Evolutionary conservation across 768 basidiomycete genomes (phyloP).

Genomic region (Agrocybe chaxingu): DNA sequence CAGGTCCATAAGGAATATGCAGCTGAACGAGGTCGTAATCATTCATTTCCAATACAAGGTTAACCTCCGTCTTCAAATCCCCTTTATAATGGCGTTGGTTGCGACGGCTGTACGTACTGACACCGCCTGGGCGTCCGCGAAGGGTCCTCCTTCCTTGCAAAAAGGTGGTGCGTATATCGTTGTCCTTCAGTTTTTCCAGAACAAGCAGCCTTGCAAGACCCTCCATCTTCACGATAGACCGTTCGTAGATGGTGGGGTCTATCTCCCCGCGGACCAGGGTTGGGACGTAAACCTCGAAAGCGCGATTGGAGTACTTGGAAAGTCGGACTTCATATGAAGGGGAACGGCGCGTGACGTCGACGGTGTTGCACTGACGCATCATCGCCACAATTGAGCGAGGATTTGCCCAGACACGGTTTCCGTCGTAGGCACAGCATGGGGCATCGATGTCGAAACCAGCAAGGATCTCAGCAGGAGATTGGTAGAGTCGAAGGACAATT

Average conservation of each 20-base stretch:
- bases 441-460: constrained; percentile 69
- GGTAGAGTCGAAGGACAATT: constrained; percentile 62
- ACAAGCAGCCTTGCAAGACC: constrained; percentile 63
- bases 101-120: constrained; percentile 23
- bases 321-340: constrained; percentile 65
- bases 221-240: constrained; percentile 51
- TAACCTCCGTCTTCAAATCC: constrained; percentile 46
- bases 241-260: constrained; percentile 65
- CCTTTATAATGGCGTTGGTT: constrained; percentile 45
- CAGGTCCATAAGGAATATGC: constrained; percentile 62
- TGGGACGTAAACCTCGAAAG: constrained; percentile 57
- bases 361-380: constrained; percentile 67
- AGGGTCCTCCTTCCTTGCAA: constrained; percentile 43
- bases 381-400: constrained; percentile 57
- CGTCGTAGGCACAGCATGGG: constrained; percentile 51
- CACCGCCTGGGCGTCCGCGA: constrained; percentile 42
- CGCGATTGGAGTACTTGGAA: constrained; percentile 52
- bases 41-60: constrained; percentile 49
- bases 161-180: constrained; percentile 42
- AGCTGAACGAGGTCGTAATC: constrained; percentile 54
- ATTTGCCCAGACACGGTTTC: constrained; percentile 53
- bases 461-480: constrained; percentile 61
- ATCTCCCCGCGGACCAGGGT: constrained; percentile 45
- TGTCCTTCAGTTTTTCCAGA: constrained; percentile 49
- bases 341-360: constrained; percentile 58